A percentile compares a stretch with the other conserved stretches of the same genome.
Evolutionary conservation across 306 rosid genomes (phyloP).

Genomic region (Neltuma alba): DNA sequence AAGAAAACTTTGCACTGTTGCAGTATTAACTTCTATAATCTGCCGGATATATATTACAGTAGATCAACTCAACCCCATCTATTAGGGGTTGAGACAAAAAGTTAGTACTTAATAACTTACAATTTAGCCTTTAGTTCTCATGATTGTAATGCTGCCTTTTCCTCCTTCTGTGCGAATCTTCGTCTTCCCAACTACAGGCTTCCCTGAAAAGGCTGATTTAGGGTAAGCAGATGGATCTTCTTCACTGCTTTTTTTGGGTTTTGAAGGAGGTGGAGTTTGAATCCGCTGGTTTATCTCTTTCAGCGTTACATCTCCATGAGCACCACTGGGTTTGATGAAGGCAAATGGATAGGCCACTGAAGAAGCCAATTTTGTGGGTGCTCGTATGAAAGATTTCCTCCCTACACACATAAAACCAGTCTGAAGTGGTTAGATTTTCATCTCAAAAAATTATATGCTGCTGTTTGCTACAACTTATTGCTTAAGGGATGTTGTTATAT

Average conservation of each 20-base stretch:
- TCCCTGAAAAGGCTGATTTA: conserved; percentile 92
- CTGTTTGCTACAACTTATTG: background rate
- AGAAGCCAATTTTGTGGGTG: conserved; percentile 73
- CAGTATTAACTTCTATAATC: conserved; percentile 40
- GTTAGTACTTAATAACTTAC: conserved; percentile 33
- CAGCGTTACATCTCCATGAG: conserved; percentile 85
- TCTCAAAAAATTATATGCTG: background rate
- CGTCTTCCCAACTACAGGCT: conserved; percentile 92
- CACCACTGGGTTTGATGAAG: conserved; percentile 80
- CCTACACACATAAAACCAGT: conserved; percentile 56
- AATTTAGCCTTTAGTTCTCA: conserved; percentile 88
- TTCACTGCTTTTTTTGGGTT: conserved; percentile 52
- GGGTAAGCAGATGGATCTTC: conserved; percentile 73
- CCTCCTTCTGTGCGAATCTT: conserved; percentile 91
- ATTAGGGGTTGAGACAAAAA: conserved; percentile 23
- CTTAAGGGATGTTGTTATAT: conserved; percentile 9
- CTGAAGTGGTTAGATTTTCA: conserved; percentile 20
- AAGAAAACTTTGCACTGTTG: too few relatives aligned
- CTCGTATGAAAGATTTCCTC: conserved; percentile 63
- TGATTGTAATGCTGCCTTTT: conserved; percentile 96
- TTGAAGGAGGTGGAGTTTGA: conserved; percentile 71
- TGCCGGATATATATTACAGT: conserved; percentile 42
- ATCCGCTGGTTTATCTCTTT: conserved; percentile 93
- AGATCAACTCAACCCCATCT: conserved; percentile 37
- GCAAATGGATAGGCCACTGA: conserved; percentile 94